Evolutionary conservation across 2,329 filamentous ascomycete species (phyloP).

Genomic region (Acrodontium crateriforme): DNA sequence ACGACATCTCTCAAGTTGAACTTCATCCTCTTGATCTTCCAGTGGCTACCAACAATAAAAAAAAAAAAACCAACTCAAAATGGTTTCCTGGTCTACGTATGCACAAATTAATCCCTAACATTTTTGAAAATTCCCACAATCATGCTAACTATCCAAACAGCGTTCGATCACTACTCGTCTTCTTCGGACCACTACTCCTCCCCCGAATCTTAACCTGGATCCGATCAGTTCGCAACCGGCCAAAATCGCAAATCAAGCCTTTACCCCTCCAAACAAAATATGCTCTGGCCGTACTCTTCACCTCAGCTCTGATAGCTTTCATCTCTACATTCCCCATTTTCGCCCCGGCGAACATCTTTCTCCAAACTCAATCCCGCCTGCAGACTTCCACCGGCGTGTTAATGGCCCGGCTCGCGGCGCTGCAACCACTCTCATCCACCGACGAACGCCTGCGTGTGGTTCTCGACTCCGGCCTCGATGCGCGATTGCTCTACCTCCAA

Average conservation of each 20-base stretch:
- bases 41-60: too few species aligned
- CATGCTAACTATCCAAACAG: too few species aligned
- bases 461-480: constrained; percentile 49
- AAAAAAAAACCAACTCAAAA: too few species aligned
- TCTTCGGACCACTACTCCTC: constrained; percentile 57
- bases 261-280: constrained; percentile 41
- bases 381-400: constrained; percentile 75
- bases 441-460: constrained; percentile 55
- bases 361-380: constrained; percentile 61
- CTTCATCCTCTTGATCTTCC: too few species aligned
- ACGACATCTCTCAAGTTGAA: too few species aligned
- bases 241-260: constrained; percentile 32
- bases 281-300: constrained; percentile 46
- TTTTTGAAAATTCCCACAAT: too few species aligned
- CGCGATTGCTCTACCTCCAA: constrained; percentile 66
- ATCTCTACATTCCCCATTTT: constrained; percentile 53
- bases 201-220: constrained; percentile 53
- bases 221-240: constrained; percentile 35
- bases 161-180: constrained; percentile 32
- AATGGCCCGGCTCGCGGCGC: constrained; percentile 55
- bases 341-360: constrained; percentile 70
- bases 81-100: constrained; percentile 4
- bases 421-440: constrained; percentile 42
- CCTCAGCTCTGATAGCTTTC: constrained; percentile 39
- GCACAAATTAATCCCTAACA: background rate